Evolutionary conservation across 192 early-diverging fungal species (phyloP).

Genomic region (Backusella westeae): DNA sequence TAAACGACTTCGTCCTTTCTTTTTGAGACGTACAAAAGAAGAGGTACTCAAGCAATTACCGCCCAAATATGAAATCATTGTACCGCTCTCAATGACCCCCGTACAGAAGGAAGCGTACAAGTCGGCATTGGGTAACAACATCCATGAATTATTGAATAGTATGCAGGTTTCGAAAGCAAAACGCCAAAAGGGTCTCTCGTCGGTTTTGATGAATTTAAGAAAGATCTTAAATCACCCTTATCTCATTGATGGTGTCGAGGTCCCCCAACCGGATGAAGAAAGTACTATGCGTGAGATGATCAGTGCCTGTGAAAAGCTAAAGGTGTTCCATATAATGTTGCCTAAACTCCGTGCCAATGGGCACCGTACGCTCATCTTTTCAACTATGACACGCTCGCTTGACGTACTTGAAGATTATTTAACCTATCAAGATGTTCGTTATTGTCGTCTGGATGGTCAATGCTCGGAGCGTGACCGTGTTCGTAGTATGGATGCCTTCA

Average conservation of each 20-base stretch:
- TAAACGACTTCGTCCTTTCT: conserved; percentile 60
- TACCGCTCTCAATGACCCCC: conserved; percentile 64
- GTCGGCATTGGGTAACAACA: conserved; percentile 55
- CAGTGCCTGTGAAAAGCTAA: conserved; percentile 63
- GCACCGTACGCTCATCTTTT: conserved; percentile 78
- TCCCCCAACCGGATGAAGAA: conserved; percentile 25
- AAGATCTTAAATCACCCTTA: conserved; percentile 76
- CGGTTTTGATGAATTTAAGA: conserved; percentile 65
- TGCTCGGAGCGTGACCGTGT: conserved; percentile 51
- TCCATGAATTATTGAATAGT: conserved; percentile 14
- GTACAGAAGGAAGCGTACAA: conserved; percentile 74
- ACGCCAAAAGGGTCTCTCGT: conserved; percentile 17
- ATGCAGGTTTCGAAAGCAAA: not conserved
- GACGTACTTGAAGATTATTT: conserved; percentile 82
- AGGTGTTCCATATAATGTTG: conserved; percentile 65
- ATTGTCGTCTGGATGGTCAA: conserved; percentile 67
- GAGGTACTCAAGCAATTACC: conserved; percentile 57
- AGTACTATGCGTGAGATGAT: conserved; percentile 55
- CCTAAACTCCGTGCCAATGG: conserved; percentile 56
- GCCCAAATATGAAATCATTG: conserved; percentile 67
- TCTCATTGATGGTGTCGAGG: conserved; percentile 56
- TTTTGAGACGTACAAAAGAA: conserved; percentile 70
- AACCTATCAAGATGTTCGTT: conserved; percentile 46
- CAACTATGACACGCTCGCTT: conserved; percentile 74
- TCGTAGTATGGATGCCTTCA: conserved; percentile 61